Conservation (phyloP, 139 green algal genomes). For the Coccomyxa sp. region DNA sequence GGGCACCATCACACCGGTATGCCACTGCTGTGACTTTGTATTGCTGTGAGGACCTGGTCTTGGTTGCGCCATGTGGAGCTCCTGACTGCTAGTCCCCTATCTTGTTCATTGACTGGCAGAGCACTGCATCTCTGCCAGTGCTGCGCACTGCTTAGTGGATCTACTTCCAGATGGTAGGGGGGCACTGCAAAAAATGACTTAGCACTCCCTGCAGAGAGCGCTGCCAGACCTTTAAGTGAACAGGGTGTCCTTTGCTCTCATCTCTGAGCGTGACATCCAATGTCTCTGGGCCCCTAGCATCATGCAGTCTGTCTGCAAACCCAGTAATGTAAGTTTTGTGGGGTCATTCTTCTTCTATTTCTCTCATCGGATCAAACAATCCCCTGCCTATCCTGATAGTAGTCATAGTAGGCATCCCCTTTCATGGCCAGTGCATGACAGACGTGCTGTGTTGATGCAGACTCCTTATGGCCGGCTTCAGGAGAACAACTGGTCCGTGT, state of each 20-base stretch:
- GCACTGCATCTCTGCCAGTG: not conserved
- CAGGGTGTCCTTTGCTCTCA: too few species aligned
- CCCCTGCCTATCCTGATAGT: not conserved
- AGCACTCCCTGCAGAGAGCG: not conserved
- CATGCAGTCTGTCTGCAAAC: not conserved
- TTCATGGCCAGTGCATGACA: not conserved
- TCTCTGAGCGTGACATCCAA: not conserved
- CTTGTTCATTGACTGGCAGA: not conserved
- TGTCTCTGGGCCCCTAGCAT: not conserved
- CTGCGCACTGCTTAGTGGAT: not conserved
- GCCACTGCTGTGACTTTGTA: not conserved
- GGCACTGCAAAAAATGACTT: not conserved
- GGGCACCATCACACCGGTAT: constrained; percentile 1
- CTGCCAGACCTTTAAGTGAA: too few species aligned
- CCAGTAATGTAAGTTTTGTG: not conserved
- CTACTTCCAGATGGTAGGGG: not conserved
- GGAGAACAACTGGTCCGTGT: constrained; percentile 72
- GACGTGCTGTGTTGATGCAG: not conserved
- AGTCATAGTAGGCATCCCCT: too few species aligned
- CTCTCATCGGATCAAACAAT: not conserved
- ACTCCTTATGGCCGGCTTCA: constrained; percentile 43
- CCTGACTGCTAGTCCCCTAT: not conserved
- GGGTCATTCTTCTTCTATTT: not conserved
- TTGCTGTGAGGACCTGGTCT: not conserved
- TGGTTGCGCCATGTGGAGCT: not conserved